Evolutionary conservation across 1,284 basidiomycete genomes (phyloP), one percentile per base, ranked within the genome.

Genomic region (Ustilago vetiveriae): DNA sequence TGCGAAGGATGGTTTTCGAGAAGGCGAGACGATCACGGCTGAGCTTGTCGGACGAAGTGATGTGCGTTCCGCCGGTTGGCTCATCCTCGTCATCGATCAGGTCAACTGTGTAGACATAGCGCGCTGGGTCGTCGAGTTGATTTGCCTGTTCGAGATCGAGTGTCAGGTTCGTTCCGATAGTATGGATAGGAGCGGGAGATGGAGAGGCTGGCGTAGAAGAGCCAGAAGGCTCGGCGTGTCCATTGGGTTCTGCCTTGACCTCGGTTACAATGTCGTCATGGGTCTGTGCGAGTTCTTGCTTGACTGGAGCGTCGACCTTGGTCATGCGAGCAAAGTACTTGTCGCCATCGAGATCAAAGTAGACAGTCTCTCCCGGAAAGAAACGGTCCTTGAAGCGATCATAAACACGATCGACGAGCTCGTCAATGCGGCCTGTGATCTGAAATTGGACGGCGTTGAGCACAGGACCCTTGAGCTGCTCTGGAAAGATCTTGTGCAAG

Each of bases 331-430:
- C 92, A 68, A 88, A 88, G 83, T 90, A 93, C 78, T 91, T 79
- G 59, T 80, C 82, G 21, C 79, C 64, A 5, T 72, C 54, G 17
- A 80, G 47, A 42, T 83, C 82, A 22, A 84, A 75, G 30, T 80
- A 77, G 24, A 82, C 70, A 9, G 57, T 47, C 84, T 98, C 95
- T 68, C 89, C 89, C 42, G 87, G 85, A 82, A 93, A 98, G 84
- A 94, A 98, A 32, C 95, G 88, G 84, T 97, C 90, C 76, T 93
- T 92, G 86, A 94, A 97, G 38, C 95, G 89, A 71, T 98, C 95
- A 80, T 89, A 96, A 35, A 97, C 90, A 46, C 89, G 89, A 82
- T 98, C 95, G 5, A 95, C 92, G 16, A 98, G 86, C 75, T 92
- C 90, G 84, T 98, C 95, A 55, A 98, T 86, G 65, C 95, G 90